Conservation (phyloP, 352 stramenopile genomes). For the Phytophthora megakarya region DNA sequence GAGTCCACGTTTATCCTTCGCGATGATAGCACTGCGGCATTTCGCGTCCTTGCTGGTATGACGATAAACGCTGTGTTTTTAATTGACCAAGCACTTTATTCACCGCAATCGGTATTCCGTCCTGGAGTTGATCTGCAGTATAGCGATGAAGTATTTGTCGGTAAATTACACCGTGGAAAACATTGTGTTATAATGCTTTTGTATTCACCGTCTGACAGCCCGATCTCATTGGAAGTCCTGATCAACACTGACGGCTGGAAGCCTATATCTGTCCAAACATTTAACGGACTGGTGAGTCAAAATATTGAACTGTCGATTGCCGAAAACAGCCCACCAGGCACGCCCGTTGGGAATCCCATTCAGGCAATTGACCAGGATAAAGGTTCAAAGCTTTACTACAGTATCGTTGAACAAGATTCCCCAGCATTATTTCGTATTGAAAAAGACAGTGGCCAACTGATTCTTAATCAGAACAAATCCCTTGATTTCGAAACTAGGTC, state of each 20-base stretch:
- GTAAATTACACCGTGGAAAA: slow-evolving; percentile 12
- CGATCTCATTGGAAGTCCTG: slow-evolving; percentile 23
- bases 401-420: slow-evolving; percentile 20
- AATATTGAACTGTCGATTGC: slow-evolving; percentile 15
- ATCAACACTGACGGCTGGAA: slow-evolving; percentile 16
- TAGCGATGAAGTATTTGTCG: slow-evolving; percentile 13
- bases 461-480: neutral
- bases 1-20: slow-evolving; percentile 23
- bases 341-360: slow-evolving; percentile 10
- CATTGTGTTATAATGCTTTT: slow-evolving; percentile 23
- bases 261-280: slow-evolving; percentile 12
- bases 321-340: slow-evolving; percentile 27
- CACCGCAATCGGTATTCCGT: slow-evolving; percentile 1
- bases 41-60: slow-evolving; percentile 16
- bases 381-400: slow-evolving; percentile 14
- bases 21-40: neutral
- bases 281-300: slow-evolving; percentile 1
- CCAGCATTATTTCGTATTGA: slow-evolving; percentile 23
- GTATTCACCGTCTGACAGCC: slow-evolving; percentile 10
- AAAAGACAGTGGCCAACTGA: slow-evolving; percentile 19
- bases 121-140: slow-evolving; percentile 24
- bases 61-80: slow-evolving; percentile 11
- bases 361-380: slow-evolving; percentile 30
- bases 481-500: slow-evolving; percentile 27
- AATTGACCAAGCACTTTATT: slow-evolving; percentile 16